Evolutionary conservation across 352 stramenopile species (phyloP).

Genomic region (Phytophthora fragariae): DNA sequence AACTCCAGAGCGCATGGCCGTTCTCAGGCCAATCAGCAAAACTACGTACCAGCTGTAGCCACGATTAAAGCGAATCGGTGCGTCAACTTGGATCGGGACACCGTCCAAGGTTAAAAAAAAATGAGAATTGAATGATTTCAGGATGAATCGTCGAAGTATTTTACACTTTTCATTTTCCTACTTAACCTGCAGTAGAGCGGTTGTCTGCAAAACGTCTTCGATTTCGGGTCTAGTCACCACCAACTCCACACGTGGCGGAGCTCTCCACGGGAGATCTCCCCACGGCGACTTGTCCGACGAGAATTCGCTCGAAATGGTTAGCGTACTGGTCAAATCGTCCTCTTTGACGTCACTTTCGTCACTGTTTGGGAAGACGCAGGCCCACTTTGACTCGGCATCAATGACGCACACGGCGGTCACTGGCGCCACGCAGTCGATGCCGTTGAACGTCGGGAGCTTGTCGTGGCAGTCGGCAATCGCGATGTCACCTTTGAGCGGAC

Average conservation of each 20-base stretch:
- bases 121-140: too few relatives aligned
- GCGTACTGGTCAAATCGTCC: constrained; percentile 14
- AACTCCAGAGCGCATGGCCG: constrained; percentile 19
- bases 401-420: constrained; percentile 39
- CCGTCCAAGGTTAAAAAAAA: neutral
- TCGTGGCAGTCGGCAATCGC: constrained; percentile 47
- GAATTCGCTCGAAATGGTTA: constrained; percentile 15
- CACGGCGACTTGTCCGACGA: constrained; percentile 23
- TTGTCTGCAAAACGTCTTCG: neutral
- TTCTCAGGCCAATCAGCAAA: constrained; percentile 8
- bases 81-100: too few relatives aligned
- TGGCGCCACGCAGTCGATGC: constrained; percentile 41
- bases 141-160: neutral
- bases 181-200: neutral
- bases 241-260: constrained; percentile 21
- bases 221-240: neutral
- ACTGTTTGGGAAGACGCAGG: constrained; percentile 33
- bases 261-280: constrained; percentile 35
- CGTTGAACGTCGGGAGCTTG: constrained; percentile 48
- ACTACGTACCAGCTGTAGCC: neutral
- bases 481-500: constrained; percentile 48
- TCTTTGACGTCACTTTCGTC: neutral
- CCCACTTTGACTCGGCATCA: constrained; percentile 37
- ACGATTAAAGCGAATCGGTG: neutral
- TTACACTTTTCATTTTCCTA: neutral